phyloP scores from a whole-genome alignment of 495 filamentous ascomycete genomes.

The Tuber calosporum region DNA sequence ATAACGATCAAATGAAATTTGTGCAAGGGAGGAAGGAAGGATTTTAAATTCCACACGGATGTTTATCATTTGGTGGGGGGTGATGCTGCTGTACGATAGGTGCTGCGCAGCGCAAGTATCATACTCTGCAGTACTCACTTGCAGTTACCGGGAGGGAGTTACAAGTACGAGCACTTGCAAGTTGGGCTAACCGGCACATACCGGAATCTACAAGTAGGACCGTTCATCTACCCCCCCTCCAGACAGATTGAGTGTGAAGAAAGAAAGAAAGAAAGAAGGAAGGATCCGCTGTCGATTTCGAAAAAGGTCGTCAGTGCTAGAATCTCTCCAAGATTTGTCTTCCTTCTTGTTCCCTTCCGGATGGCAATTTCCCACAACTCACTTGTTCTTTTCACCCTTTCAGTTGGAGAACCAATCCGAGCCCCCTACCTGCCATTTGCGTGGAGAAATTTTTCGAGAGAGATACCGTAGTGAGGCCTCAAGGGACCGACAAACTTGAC shows the following conservation, averaged over 20 bases:
- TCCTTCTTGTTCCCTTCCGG: neutral
- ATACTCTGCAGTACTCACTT: too few relatives aligned
- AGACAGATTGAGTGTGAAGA: neutral
- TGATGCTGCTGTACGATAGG: too few relatives aligned
- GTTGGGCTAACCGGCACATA: neutral
- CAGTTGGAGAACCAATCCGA: neutral
- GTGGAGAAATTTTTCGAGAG: neutral
- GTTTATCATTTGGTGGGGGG: neutral
- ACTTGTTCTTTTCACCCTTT: neutral
- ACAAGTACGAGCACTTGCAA: too few relatives aligned
- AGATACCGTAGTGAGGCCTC: too few relatives aligned
- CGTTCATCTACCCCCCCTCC: neutral
- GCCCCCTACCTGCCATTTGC: too few relatives aligned
- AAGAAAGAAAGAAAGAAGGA: neutral
- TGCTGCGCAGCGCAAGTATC: too few relatives aligned
- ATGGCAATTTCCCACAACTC: neutral
- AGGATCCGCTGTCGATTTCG: neutral
- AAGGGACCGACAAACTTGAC: neutral
- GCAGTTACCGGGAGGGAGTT: too few relatives aligned
- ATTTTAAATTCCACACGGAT: neutral
- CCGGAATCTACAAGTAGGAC: conserved; percentile 5
- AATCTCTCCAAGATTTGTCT: too few relatives aligned
- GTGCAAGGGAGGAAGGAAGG: neutral
- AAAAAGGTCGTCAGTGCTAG: neutral
- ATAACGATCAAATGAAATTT: neutral